Evolutionary conservation across 2,329 filamentous ascomycete genomes (phyloP), one percentile per base, ranked within the genome.

Genomic region (Pyrenophora tritici-repentis): DNA sequence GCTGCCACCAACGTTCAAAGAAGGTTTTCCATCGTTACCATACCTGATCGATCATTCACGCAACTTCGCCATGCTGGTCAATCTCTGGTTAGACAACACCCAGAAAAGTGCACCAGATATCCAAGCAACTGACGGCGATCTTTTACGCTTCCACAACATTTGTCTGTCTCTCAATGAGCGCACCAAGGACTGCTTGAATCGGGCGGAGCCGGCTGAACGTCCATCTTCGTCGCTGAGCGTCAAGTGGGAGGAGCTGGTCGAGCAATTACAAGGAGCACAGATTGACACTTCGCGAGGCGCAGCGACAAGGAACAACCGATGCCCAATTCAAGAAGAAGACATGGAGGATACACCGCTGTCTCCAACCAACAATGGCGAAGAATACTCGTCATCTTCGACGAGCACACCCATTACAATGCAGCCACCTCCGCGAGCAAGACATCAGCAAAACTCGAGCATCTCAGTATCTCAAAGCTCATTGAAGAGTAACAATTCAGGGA

Each of bases 21-120:
- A 99, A 76, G 94, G 94, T 0, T 96, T 97, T 64, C 93, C 92
- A 0, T 94, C 90, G 38, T 79, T 99, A 12, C 94, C 94, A 0
- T 97, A 96, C 70, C 82, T 99, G 3, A 89, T 99, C 55, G 94
- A 99, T 62, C 87, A 92, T 56, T 86, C 91, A 6, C 85, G 90
- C 55, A 92, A 90, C 62, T 91, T 92, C 63, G 91, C 94, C 0
- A 86, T 87, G 32, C 76, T 99, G 14, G 87, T 96, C 17, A 89
- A 89, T 64, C 77, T 94, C 10, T 95, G 90, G 90, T 80, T 88
- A 0, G 87, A 90, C 41, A 74, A 79, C 41, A 74, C 73, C 1
- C 50, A 63, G 31, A 68, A 71, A 38, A 67, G 58, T 17, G 66
- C 72, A 4, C 67, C 67, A 22, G 75, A 75, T 41, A 72, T 78